These are phyloP conservation scores for Suhomyces bolitotheri DNA, from an alignment of 1,139 yeast species.

Conservation along the genomic window DNA sequence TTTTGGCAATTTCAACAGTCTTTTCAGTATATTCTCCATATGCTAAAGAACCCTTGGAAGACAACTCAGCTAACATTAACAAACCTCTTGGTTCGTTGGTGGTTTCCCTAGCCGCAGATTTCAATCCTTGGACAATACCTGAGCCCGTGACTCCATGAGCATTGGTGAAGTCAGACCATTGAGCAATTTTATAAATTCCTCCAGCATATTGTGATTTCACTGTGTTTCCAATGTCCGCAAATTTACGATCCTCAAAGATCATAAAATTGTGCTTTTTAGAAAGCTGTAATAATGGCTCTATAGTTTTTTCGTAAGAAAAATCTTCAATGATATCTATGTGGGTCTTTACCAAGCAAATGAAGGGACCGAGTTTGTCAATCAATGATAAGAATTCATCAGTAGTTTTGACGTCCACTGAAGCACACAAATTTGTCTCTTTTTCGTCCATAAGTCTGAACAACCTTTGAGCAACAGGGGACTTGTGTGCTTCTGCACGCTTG, in stretches of 20 bases:
- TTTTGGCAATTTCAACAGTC: slow-evolving; percentile 87
- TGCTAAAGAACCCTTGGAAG: slow-evolving; percentile 91
- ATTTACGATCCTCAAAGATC: slow-evolving; percentile 94
- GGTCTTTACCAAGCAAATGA: slow-evolving; percentile 87
- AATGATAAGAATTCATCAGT: slow-evolving; percentile 72
- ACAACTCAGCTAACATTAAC: slow-evolving; percentile 92
- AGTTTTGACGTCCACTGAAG: slow-evolving; percentile 87
- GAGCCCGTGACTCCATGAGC: slow-evolving; percentile 98
- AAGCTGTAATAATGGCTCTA: slow-evolving; percentile 67
- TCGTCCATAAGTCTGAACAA: slow-evolving; percentile 72
- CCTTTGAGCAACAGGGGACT: slow-evolving; percentile 77
- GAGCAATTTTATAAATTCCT: slow-evolving; percentile 84
- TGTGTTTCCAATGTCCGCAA: slow-evolving; percentile 98
- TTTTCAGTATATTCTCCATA: slow-evolving; percentile 84
- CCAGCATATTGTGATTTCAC: slow-evolving; percentile 91
- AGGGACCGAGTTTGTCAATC: slow-evolving; percentile 84
- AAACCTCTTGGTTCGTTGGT: slow-evolving; percentile 76
- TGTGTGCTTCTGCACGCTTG: slow-evolving; percentile 67
- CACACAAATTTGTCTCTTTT: slow-evolving; percentile 88
- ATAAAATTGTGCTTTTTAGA: slow-evolving; percentile 78
- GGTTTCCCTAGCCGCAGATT: slow-evolving; percentile 75
- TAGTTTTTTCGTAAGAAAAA: slow-evolving; percentile 77
- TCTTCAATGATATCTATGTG: slow-evolving; percentile 93
- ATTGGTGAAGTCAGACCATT: slow-evolving; percentile 96
- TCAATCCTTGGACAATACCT: slow-evolving; percentile 87